phyloP scores from a whole-genome alignment of 768 basidiomycete species.

The Termitomyces eurrhizus region DNA sequence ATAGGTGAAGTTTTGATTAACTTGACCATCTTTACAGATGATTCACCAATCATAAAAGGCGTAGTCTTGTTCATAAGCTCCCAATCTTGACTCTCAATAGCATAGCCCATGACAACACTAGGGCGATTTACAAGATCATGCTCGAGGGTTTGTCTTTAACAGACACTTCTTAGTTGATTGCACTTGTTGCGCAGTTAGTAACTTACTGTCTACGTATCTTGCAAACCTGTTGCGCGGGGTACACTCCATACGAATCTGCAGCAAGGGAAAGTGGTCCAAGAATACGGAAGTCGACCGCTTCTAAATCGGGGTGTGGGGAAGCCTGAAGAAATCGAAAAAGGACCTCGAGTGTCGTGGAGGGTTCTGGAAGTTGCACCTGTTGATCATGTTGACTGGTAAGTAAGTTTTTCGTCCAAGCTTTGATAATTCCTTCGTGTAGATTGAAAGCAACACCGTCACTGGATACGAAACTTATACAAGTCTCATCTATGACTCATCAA shows the following conservation, averaged over 20 bases:
- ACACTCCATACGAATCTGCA: conserved; percentile 3
- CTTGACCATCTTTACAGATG: background rate
- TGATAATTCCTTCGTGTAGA: background rate
- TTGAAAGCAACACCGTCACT: background rate
- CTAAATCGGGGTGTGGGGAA: conserved; percentile 6
- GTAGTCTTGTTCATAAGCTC: conserved; percentile 6
- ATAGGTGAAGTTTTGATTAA: background rate
- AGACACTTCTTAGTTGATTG: background rate
- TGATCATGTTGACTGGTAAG: background rate
- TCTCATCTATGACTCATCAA: background rate
- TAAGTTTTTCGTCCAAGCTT: background rate
- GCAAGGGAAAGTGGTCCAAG: conserved; percentile 7
- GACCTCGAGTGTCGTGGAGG: background rate
- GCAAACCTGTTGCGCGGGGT: background rate
- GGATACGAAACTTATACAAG: background rate
- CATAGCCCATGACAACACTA: conserved; percentile 1
- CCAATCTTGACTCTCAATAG: background rate
- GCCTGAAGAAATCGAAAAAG: conserved; percentile 1
- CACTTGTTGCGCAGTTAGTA: background rate
- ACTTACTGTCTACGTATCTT: conserved; percentile 1
- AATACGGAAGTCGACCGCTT: background rate
- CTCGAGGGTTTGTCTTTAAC: background rate
- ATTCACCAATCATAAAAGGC: background rate
- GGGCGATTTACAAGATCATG: background rate
- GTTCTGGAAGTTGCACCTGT: background rate